A percentile compares a stretch with the other conserved stretches of the same genome.
Conservation (phyloP, 2,329 filamentous ascomycete genomes). For the Fusarium brevicatenulatum region DNA sequence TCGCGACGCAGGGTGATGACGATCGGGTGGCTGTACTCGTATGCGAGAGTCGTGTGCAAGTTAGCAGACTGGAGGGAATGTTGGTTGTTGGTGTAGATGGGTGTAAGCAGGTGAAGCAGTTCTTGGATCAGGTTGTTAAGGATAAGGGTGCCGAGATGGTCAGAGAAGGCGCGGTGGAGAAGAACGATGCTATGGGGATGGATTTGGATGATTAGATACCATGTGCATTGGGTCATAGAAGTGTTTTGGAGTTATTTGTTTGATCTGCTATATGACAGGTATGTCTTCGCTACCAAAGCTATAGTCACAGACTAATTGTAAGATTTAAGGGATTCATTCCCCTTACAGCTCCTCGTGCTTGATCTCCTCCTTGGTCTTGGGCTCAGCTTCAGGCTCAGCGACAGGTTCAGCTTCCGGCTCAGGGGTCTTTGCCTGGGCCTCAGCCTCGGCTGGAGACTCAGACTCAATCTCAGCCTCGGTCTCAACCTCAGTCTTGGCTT, state of each 20-base stretch:
- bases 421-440: conserved; percentile 24
- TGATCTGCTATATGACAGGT: conserved; percentile 37
- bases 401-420: conserved; percentile 38
- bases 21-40: conserved; percentile 83
- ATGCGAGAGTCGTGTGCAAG: conserved; percentile 90
- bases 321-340: conserved; percentile 2
- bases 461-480: conserved; percentile 34
- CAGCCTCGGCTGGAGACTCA: conserved; percentile 22
- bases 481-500: conserved; percentile 29
- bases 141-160: conserved; percentile 74
- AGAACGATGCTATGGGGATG: conserved; percentile 60
- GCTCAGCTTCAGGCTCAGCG: conserved; percentile 39
- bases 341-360: conserved; percentile 63
- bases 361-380: conserved; percentile 44
- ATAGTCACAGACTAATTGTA: conserved; percentile 39
- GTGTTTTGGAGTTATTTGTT: conserved; percentile 38
- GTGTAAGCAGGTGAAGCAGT: conserved; percentile 83
- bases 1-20: conserved; percentile 79
- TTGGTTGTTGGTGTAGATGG: conserved; percentile 91
- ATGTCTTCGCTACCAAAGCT: conserved; percentile 23
- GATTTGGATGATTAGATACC: conserved; percentile 56
- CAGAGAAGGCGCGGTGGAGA: conserved; percentile 62
- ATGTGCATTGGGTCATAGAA: conserved; percentile 19
- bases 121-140: conserved; percentile 83
- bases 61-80: conserved; percentile 87